Conservation (phyloP, 306 rosid species). For the Inga laurina region DNA sequence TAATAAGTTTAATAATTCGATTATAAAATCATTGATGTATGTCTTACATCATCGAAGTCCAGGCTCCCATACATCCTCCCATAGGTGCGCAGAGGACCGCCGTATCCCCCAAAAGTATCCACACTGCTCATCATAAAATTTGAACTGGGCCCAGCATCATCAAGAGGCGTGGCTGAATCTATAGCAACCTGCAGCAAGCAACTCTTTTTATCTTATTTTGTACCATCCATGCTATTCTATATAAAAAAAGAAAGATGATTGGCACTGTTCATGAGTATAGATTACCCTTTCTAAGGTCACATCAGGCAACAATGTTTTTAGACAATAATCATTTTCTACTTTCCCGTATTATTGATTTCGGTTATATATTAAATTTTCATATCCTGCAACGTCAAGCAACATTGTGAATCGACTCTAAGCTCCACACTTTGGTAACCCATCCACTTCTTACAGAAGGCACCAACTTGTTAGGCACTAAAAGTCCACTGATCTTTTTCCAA, state of each 20-base stretch:
- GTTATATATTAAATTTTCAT: neutral
- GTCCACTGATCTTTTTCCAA: neutral
- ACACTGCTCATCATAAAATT: constrained; percentile 59
- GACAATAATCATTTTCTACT: no score
- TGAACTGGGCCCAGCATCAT: constrained; percentile 80
- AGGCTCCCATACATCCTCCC: constrained; percentile 93
- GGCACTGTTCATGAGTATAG: neutral
- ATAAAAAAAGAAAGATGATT: neutral
- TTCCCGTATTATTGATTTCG: no score
- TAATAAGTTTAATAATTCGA: neutral
- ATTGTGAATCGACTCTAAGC: neutral
- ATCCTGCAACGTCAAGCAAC: neutral
- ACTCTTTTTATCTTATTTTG: neutral
- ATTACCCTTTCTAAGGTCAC: neutral
- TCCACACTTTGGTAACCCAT: neutral
- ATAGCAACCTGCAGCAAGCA: constrained; percentile 52
- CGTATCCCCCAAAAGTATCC: constrained; percentile 72
- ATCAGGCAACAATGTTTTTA: neutral
- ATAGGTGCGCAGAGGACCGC: constrained; percentile 85
- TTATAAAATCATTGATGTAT: constrained; percentile 24
- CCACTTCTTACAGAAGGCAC: neutral
- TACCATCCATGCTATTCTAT: neutral
- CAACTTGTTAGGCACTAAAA: neutral
- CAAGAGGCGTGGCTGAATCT: constrained; percentile 91
- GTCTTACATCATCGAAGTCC: constrained; percentile 87